These are phyloP conservation scores for Setaria viridis DNA, from an alignment of 202 grass and related monocot species.

Conservation along the genomic window DNA sequence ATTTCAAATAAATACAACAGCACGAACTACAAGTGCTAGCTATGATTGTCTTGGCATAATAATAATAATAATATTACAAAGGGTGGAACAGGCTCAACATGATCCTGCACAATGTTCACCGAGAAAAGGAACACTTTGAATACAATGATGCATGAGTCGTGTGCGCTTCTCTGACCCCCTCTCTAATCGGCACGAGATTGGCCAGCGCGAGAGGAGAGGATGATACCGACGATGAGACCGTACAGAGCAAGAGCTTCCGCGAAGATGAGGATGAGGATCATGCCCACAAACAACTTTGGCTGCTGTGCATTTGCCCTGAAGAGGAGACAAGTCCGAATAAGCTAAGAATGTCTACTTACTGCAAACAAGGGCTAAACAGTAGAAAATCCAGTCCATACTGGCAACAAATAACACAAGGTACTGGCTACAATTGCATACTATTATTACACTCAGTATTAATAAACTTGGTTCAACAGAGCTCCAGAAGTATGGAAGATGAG, in stretches of 20 bases:
- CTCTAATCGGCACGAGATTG: slow-evolving; percentile 82
- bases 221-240: slow-evolving; percentile 83
- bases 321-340: slow-evolving; percentile 16
- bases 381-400: slow-evolving; percentile 27
- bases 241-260: slow-evolving; percentile 90
- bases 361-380: neutral
- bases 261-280: slow-evolving; percentile 96
- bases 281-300: slow-evolving; percentile 84
- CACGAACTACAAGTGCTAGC: slow-evolving; percentile 21
- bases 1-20: slow-evolving; percentile 52
- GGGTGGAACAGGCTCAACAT: slow-evolving; percentile 11
- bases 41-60: slow-evolving; percentile 11
- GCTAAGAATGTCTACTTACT: neutral
- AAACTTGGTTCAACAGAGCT: neutral
- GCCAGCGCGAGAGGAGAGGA: slow-evolving; percentile 80
- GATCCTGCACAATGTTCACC: slow-evolving; percentile 32
- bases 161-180: neutral
- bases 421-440: neutral
- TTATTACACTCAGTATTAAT: neutral
- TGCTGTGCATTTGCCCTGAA: slow-evolving; percentile 87
- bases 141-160: slow-evolving; percentile 31
- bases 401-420: neutral
- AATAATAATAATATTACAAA: slow-evolving; percentile 38
- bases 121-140: slow-evolving; percentile 19
- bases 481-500: neutral